phyloP scores from a whole-genome alignment of 352 stramenopile genomes.

The Thalassiosira hispida region DNA sequence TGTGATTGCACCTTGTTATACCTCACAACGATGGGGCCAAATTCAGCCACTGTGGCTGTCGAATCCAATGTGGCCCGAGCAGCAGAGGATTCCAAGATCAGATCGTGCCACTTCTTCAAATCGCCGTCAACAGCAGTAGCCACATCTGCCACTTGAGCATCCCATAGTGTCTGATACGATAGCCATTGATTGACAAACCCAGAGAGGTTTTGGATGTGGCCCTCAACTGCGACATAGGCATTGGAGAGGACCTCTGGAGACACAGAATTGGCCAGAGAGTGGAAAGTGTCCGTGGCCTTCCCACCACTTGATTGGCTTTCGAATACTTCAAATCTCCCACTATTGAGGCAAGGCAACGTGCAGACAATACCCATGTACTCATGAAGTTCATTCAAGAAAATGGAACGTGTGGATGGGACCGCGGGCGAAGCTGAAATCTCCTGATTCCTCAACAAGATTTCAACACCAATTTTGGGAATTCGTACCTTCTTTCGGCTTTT shows the following conservation, averaged over 20 bases:
- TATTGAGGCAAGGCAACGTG: conserved; percentile 88
- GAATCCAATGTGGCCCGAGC: conserved; percentile 95
- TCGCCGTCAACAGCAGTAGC: conserved; percentile 92
- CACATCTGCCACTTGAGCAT: conserved; percentile 95
- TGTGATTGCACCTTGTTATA: conserved; percentile 87
- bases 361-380: conserved; percentile 93
- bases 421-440: conserved; percentile 95
- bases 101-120: conserved; percentile 95
- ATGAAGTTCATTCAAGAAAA: conserved; percentile 92
- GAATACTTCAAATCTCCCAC: conserved; percentile 85
- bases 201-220: conserved; percentile 87
- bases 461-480: conserved; percentile 72
- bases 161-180: conserved; percentile 98
- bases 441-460: conserved; percentile 96
- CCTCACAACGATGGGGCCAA: conserved; percentile 89
- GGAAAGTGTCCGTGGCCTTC: conserved; percentile 57
- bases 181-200: conserved; percentile 96
- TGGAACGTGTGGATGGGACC: conserved; percentile 90
- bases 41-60: conserved; percentile 85
- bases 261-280: conserved; percentile 74
- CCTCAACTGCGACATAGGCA: conserved; percentile 82
- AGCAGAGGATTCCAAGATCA: conserved; percentile 95
- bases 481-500: conserved; percentile 45
- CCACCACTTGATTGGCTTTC: conserved; percentile 22
- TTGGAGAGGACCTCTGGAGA: conserved; percentile 57